phyloP scores from a whole-genome alignment of 164 flowering plant species.

The Houttuynia cordata region DNA sequence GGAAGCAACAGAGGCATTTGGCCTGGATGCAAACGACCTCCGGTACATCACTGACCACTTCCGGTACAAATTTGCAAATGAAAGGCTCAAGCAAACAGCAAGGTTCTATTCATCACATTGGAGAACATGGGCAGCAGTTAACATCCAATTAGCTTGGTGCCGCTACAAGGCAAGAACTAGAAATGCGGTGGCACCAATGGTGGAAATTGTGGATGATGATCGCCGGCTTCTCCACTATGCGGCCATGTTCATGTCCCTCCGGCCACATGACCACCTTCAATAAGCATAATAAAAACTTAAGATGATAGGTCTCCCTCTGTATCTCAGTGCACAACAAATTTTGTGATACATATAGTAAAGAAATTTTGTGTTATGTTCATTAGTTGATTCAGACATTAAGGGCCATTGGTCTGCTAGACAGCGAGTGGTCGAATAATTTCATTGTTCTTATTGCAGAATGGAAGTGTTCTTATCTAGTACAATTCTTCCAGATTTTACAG shows the following conservation, averaged over 20 bases:
- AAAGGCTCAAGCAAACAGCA: slow-evolving; percentile 68
- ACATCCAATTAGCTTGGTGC: slow-evolving; percentile 75
- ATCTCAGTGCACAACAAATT: not conserved
- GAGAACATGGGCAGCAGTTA: slow-evolving; percentile 95
- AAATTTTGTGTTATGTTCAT: not conserved
- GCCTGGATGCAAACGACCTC: slow-evolving; percentile 54
- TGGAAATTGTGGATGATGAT: slow-evolving; percentile 34
- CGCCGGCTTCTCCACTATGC: slow-evolving; percentile 60
- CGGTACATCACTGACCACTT: slow-evolving; percentile 83
- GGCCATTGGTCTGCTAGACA: not conserved
- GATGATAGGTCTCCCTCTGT: not conserved
- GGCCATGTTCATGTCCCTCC: slow-evolving; percentile 74
- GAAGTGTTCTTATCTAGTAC: too few relatives aligned
- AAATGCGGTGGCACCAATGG: slow-evolving; percentile 20
- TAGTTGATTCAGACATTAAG: not conserved
- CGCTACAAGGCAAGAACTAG: slow-evolving; percentile 51
- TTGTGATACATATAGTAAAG: not conserved
- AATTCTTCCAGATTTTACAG: too few relatives aligned
- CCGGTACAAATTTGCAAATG: slow-evolving; percentile 80
- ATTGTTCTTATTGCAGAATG: not conserved
- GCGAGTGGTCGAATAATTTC: not conserved
- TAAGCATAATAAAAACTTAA: slow-evolving; percentile 7
- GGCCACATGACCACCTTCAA: slow-evolving; percentile 94
- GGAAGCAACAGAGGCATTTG: slow-evolving; percentile 77
- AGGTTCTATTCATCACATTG: slow-evolving; percentile 80